These are phyloP conservation scores for Pseudogymnoascus sp. DNA, from an alignment of 2,329 filamentous ascomycete genomes.

Conservation along the genomic window DNA sequence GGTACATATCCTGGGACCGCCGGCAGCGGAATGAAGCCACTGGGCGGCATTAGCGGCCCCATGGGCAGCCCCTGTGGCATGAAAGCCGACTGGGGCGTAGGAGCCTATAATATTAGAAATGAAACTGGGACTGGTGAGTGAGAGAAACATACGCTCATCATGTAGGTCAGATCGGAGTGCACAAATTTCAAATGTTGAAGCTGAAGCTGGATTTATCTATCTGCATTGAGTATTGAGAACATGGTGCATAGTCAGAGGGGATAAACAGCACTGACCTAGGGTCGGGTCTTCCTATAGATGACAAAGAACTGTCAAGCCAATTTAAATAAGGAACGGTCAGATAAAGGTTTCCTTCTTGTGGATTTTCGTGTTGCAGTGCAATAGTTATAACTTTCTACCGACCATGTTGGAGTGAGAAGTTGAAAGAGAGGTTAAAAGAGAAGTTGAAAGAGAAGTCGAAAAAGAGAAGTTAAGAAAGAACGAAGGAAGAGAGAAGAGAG, in stretches of 20 bases:
- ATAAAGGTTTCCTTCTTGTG: background rate
- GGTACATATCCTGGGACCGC: conserved; percentile 5
- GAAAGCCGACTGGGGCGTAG: background rate
- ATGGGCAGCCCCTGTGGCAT: background rate
- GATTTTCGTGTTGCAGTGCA: background rate
- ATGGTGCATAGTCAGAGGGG: background rate
- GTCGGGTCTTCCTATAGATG: background rate
- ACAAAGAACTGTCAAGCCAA: background rate
- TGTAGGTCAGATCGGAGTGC: background rate
- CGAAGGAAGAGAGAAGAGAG: background rate
- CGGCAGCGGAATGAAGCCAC: background rate
- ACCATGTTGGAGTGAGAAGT: background rate
- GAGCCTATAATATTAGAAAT: background rate
- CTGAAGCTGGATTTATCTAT: background rate
- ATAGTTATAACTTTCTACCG: background rate
- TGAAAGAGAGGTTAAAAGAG: background rate
- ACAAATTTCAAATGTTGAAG: background rate
- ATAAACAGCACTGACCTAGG: background rate
- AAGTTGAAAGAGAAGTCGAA: background rate
- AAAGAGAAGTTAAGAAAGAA: background rate
- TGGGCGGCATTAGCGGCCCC: background rate
- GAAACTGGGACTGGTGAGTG: background rate
- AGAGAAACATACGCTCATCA: background rate
- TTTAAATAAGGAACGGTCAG: background rate
- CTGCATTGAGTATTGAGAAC: background rate